These are phyloP conservation scores for Fusarium chuoi DNA, from an alignment of 2,329 filamentous ascomycete species.

Conservation along the genomic window DNA sequence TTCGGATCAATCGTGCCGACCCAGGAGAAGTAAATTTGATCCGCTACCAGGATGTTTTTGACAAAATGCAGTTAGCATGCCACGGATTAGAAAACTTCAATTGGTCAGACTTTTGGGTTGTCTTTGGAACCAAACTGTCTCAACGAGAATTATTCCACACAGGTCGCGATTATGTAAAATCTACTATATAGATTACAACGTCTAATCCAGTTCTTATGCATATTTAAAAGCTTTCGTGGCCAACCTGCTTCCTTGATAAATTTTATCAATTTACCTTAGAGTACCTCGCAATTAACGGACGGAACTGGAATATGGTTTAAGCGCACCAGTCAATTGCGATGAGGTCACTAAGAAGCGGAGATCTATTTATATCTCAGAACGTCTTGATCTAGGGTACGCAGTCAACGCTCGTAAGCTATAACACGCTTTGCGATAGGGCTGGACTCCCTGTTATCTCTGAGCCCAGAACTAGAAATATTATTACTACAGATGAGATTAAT, in stretches of 20 bases:
- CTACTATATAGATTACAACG: no score
- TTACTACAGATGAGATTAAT: no score
- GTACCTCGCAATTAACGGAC: not conserved
- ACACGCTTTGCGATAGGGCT: not conserved
- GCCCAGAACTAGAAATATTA: no score
- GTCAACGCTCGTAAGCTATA: not conserved
- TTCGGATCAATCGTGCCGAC: not conserved
- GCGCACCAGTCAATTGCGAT: not conserved
- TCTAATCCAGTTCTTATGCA: not conserved
- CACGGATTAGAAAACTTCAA: no score
- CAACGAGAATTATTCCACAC: no score
- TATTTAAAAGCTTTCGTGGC: rapidly evolving
- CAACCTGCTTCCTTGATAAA: no score
- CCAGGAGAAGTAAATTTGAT: rapidly evolving
- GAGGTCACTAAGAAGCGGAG: rapidly evolving
- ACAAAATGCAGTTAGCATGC: no score
- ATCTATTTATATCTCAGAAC: not conserved
- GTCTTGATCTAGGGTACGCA: not conserved
- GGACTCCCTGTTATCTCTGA: no score
- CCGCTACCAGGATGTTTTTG: not conserved
- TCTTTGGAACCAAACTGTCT: not conserved
- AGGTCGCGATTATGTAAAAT: no score
- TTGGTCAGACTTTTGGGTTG: no score
- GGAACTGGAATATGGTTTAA: not conserved
- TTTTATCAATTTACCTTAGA: not conserved